These are phyloP conservation scores for Sporothrix pseudoabietina DNA, from an alignment of 2,329 filamentous ascomycete species.

Conservation along the genomic window DNA sequence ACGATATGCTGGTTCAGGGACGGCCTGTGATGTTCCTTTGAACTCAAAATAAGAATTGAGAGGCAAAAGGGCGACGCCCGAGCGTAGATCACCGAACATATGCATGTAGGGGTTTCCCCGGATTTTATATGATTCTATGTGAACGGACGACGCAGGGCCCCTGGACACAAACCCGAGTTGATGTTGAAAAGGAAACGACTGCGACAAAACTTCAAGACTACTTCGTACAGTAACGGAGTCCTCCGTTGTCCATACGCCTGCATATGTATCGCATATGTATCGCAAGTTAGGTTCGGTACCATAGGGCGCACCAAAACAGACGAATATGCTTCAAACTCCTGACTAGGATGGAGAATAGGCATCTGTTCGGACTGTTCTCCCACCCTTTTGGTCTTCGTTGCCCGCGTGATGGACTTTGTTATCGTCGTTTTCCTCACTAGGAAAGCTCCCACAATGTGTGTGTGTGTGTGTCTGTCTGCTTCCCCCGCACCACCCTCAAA, in stretches of 20 bases:
- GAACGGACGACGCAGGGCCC: slow-evolving; percentile 2
- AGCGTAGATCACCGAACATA: neutral
- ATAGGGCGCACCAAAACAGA: neutral
- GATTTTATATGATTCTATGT: slow-evolving; percentile 6
- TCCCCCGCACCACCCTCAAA: slow-evolving; percentile 20
- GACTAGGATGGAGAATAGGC: neutral
- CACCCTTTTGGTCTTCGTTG: neutral
- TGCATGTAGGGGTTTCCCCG: neutral
- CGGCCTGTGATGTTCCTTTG: neutral
- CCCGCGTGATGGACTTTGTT: slow-evolving; percentile 3
- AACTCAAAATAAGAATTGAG: neutral
- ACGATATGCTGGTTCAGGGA: neutral
- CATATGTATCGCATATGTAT: neutral
- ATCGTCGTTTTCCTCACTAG: neutral
- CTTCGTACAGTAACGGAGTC: neutral
- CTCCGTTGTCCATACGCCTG: neutral
- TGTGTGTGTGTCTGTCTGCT: neutral
- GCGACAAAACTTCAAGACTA: neutral
- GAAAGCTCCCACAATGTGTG: neutral
- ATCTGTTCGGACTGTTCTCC: neutral
- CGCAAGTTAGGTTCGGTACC: slow-evolving; percentile 6
- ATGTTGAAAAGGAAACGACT: slow-evolving; percentile 6
- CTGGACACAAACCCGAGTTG: neutral
- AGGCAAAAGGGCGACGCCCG: neutral
- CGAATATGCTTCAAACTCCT: neutral